These are phyloP conservation scores for Phaffia australis DNA, from an alignment of 768 basidiomycete species.

Conservation along the genomic window DNA sequence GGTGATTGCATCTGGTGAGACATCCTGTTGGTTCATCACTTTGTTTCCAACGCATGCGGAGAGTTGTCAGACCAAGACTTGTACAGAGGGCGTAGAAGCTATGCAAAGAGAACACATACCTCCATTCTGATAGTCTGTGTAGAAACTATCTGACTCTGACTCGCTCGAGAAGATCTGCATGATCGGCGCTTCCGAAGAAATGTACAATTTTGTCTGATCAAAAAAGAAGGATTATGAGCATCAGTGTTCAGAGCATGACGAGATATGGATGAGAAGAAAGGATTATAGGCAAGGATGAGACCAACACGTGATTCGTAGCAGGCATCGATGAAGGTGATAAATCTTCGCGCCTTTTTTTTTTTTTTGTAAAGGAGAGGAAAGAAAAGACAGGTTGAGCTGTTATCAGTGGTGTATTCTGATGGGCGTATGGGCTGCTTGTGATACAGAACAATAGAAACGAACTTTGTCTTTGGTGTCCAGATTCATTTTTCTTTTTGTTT, in stretches of 20 bases:
- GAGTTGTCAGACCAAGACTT: not conserved
- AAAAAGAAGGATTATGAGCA: not conserved
- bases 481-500: constrained; percentile 72
- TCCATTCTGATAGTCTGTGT: not conserved
- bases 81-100: not conserved
- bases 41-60: not conserved
- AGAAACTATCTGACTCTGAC: constrained; percentile 15
- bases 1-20: constrained; percentile 41
- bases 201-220: constrained; percentile 70
- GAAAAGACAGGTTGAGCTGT: not conserved
- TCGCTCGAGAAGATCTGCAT: constrained; percentile 80
- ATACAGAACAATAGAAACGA: constrained; percentile 14
- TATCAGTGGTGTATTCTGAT: too few relatives aligned
- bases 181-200: constrained; percentile 85
- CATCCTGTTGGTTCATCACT: constrained; percentile 19
- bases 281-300: constrained; percentile 4
- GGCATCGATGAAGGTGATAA: constrained; percentile 97
- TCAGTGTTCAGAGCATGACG: not conserved
- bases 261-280: not conserved
- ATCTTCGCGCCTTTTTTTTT: constrained; percentile 61
- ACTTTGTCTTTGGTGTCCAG: constrained; percentile 78
- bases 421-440: too few relatives aligned
- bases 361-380: not conserved
- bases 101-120: not conserved
- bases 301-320: constrained; percentile 34